A percentile compares a stretch with the other conserved stretches of the same genome.
Conservation (phyloP, 768 basidiomycete genomes). For the Rhizopogon rudus region DNA sequence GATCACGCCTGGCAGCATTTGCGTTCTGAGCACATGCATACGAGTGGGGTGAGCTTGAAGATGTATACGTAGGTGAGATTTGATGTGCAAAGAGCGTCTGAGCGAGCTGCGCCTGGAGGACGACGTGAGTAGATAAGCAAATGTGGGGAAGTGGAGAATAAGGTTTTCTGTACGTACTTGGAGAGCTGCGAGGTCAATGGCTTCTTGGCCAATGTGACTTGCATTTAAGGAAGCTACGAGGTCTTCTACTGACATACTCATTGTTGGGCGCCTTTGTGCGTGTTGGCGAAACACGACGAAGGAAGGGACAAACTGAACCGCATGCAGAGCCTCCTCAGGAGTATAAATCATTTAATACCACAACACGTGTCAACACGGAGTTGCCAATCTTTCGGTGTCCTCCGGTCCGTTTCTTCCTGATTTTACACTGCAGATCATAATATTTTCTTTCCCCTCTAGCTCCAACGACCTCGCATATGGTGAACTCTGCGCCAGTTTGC, state of each 20-base stretch:
- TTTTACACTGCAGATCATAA: neutral
- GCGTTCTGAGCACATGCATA: constrained; percentile 16
- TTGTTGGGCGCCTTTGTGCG: constrained; percentile 14
- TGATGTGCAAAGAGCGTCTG: constrained; percentile 36
- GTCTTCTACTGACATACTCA: constrained; percentile 47
- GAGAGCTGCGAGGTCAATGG: constrained; percentile 43
- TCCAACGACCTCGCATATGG: too few species aligned
- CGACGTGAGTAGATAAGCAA: constrained; percentile 12
- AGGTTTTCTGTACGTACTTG: constrained; percentile 29
- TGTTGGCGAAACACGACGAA: constrained; percentile 4
- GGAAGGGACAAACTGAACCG: constrained; percentile 1
- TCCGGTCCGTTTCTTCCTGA: neutral
- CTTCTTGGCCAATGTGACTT: constrained; percentile 50
- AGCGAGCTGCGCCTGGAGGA: constrained; percentile 38
- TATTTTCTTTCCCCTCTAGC: too few species aligned
- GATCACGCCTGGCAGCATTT: constrained; percentile 23
- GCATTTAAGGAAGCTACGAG: constrained; percentile 42
- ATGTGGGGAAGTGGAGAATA: constrained; percentile 10
- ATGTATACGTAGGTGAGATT: constrained; percentile 14
- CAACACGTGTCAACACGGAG: neutral
- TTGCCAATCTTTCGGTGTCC: neutral
- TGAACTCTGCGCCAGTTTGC: too few species aligned
- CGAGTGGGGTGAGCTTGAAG: constrained; percentile 12
- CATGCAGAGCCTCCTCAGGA: constrained; percentile 3
- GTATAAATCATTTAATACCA: constrained; percentile 1